Percentiles rank a stretch among this genome's conserved stretches.
Conservation (phyloP, 1,139 yeast species). For the Entelexis sorbosivorans region DNA sequence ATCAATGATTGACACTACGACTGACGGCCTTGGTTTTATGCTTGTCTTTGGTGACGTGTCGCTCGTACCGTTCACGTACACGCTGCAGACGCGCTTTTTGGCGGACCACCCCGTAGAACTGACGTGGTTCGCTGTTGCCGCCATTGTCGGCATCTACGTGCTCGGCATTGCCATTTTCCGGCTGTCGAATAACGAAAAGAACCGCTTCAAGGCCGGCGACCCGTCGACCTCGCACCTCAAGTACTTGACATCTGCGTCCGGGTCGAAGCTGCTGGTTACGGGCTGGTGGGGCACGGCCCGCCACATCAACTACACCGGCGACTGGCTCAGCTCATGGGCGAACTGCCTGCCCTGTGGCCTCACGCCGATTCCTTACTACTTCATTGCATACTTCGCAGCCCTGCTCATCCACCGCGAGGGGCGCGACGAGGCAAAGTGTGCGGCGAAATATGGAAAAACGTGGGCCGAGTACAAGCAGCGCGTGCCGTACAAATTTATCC, state of each 20-base stretch:
- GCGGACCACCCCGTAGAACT: slow-evolving; percentile 53
- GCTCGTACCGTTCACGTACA: slow-evolving; percentile 87
- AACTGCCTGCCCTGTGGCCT: slow-evolving; percentile 92
- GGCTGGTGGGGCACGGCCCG: slow-evolving; percentile 97
- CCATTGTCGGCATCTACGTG: slow-evolving; percentile 39
- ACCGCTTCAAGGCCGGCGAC: slow-evolving; percentile 69
- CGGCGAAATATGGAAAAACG: slow-evolving; percentile 67
- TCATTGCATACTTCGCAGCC: slow-evolving; percentile 69
- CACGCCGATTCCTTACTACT: slow-evolving; percentile 79
- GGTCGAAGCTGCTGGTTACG: slow-evolving; percentile 68
- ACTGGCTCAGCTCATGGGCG: slow-evolving; percentile 82
- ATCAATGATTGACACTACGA: slow-evolving; percentile 90
- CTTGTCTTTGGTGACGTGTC: slow-evolving; percentile 86
- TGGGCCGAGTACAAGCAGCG: slow-evolving; percentile 71
- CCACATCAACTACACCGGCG: slow-evolving; percentile 91
- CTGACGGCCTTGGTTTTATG: slow-evolving; percentile 97
- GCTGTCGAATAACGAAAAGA: slow-evolving; percentile 72
- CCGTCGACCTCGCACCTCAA: slow-evolving; percentile 49
- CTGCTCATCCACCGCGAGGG: slow-evolving; percentile 76
- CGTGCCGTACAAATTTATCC: slow-evolving; percentile 86
- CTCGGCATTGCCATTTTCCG: slow-evolving; percentile 76
- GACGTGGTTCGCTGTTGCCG: slow-evolving; percentile 35
- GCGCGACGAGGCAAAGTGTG: slow-evolving; percentile 87
- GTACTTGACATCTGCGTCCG: slow-evolving; percentile 61
- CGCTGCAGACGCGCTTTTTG: slow-evolving; percentile 73